phyloP scores from a whole-genome alignment of 192 early-diverging fungal species.

The Gorgonomyces haynaldii region DNA sequence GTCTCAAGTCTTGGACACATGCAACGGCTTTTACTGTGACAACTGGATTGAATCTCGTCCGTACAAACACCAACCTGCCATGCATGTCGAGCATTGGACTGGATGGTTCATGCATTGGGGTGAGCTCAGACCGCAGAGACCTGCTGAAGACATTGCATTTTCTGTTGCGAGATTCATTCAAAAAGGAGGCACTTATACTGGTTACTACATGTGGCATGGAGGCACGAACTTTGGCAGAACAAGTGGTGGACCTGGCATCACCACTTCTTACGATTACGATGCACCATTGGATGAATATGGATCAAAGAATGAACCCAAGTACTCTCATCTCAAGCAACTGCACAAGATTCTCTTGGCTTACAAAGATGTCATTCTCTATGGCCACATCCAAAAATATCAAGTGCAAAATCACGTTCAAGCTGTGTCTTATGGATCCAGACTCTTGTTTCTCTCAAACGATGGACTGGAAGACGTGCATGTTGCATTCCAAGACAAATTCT shows the following conservation, averaged over 20 bases:
- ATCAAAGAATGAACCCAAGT: conserved; percentile 19
- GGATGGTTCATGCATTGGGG: conserved; percentile 51
- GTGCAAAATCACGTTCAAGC: background rate
- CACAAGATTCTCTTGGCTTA: conserved; percentile 8
- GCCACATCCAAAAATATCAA: conserved; percentile 10
- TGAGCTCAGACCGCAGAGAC: conserved; percentile 28
- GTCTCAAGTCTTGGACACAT: conserved; percentile 26
- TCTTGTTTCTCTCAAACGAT: no score
- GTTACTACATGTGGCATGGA: conserved; percentile 53
- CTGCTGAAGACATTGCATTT: conserved; percentile 45
- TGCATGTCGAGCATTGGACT: conserved; percentile 50
- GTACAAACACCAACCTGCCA: conserved; percentile 24
- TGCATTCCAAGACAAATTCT: background rate
- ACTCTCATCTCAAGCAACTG: conserved; percentile 14
- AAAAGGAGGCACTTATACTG: conserved; percentile 40
- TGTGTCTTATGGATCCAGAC: no score
- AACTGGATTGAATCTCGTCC: conserved; percentile 20
- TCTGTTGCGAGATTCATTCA: conserved; percentile 44
- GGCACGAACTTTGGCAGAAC: conserved; percentile 53
- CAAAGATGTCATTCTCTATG: conserved; percentile 7
- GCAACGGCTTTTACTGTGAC: conserved; percentile 47
- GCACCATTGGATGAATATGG: conserved; percentile 37
- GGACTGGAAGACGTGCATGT: no score
- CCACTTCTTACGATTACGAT: conserved; percentile 38
- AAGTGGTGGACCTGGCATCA: conserved; percentile 15